Percentiles rank a stretch among this genome's conserved stretches.
phyloP scores from a whole-genome alignment of 768 basidiomycete species.

The Pleurotus eryngii region DNA sequence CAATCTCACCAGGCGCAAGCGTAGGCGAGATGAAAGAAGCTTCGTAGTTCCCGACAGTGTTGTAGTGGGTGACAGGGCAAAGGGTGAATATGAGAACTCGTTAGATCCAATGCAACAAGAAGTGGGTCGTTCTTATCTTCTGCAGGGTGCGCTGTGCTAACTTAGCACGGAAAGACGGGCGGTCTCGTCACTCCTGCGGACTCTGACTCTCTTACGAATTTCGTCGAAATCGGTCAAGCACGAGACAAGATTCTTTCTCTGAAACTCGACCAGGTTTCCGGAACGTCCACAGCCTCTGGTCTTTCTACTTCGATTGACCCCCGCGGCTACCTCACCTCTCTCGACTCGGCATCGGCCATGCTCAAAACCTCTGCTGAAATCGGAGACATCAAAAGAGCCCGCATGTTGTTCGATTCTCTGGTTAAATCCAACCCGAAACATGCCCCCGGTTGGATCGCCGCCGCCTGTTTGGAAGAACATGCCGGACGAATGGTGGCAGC shows the following conservation, averaged over 20 bases:
- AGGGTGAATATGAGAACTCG: too few species aligned
- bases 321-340: conserved; percentile 95
- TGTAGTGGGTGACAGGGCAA: too few species aligned
- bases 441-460: conserved; percentile 97
- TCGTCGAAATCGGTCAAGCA: conserved; percentile 96
- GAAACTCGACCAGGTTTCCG: conserved; percentile 88
- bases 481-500: conserved; percentile 96
- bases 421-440: conserved; percentile 98
- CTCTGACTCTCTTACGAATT: conserved; percentile 78
- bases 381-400: conserved; percentile 96
- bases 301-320: conserved; percentile 89
- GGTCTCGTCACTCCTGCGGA: conserved; percentile 84
- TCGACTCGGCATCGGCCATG: conserved; percentile 70
- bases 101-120: conserved; percentile 76
- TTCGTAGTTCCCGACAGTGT: conserved; percentile 95
- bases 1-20: conserved; percentile 89
- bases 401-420: conserved; percentile 93
- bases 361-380: conserved; percentile 95
- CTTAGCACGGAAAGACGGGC: conserved; percentile 38
- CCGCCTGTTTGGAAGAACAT: conserved; percentile 93
- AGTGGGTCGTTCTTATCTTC: conserved; percentile 42
- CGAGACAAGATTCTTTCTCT: conserved; percentile 91
- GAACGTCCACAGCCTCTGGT: conserved; percentile 69
- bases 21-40: conserved; percentile 77
- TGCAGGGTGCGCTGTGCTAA: neutral